Base-by-base conservation (phyloP, 768 basidiomycete species). In the Lentinula guzmanii region DNA sequence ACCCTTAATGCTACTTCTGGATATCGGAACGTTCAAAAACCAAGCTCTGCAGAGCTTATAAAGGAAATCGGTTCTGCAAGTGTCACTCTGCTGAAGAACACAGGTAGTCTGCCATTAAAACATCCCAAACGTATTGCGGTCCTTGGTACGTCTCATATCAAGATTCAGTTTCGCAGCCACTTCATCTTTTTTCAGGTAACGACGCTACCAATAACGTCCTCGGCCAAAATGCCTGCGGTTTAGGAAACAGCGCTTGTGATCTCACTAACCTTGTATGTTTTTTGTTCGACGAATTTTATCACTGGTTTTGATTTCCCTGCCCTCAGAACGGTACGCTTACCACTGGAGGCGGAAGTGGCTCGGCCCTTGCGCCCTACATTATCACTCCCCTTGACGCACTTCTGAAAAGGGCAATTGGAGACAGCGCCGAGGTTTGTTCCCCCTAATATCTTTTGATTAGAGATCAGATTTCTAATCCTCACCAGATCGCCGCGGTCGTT, bases 71-170 rank as follows among this genome's bases (percentile, higher is more conserved):
- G 77, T 4, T 70, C 75, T 0, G 75, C 73, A 3, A 77, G 77
- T 0, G 79, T 76, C 13, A 76, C 82, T 50, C 65, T 82, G 31
- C 71, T 82, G 5, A 82, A 82, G 68, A 82, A 82, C 62, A 51
- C 55, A 56, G 67, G 45, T 53, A 41, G 41, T 37, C 58, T 63
- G 6, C 61, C 54, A 4, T 37, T 62, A n/a, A 45, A 35, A 6
- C 13, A 57, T 18, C 55, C 50, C 42, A 33, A 62, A 31, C 42
- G 55, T 7, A 39, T 55, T 28, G 51, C 52, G 48, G 55, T 54
- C n/a, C 13, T 13, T 18, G 48, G 45, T 52, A 18, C 0, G 21
- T 63, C 13, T 10, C 8, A 9, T 18, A 15, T 16, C 34, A 10
- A 6, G 28, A 33, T 43, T 56, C n/a, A 5, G 28, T 6, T 21